These are phyloP conservation scores for Nannochloropsis oceanica DNA, from an alignment of 108 stramenopile species.

Conservation along the genomic window DNA sequence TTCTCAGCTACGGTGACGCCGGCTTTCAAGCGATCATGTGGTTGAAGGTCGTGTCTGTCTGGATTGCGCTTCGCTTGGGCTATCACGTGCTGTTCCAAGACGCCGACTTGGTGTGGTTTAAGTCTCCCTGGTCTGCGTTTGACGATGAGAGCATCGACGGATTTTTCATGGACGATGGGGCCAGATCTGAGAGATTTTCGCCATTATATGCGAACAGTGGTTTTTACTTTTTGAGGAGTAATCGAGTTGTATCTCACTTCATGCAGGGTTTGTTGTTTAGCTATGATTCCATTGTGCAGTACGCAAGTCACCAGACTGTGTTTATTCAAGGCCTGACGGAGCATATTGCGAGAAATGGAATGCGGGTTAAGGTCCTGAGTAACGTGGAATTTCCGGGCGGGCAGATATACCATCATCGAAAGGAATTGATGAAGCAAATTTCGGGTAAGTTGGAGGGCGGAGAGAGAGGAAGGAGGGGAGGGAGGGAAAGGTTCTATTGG, in stretches of 20 bases:
- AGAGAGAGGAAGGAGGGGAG: background rate
- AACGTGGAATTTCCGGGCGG: conserved; percentile 46
- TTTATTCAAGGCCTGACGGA: conserved; percentile 1
- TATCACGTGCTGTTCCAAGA: background rate
- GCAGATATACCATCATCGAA: conserved; percentile 36
- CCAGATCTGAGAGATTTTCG: conserved; percentile 33
- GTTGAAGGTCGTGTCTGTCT: conserved; percentile 56
- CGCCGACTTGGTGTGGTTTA: conserved; percentile 43
- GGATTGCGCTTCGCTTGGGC: conserved; percentile 41
- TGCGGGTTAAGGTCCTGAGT: conserved; percentile 49
- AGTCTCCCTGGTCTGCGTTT: conserved; percentile 48
- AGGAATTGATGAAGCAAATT: conserved; percentile 37
- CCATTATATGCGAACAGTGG: conserved; percentile 59
- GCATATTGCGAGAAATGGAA: conserved; percentile 42
- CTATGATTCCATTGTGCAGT: conserved; percentile 1
- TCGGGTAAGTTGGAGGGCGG: background rate
- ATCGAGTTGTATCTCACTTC: background rate
- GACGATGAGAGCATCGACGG: conserved; percentile 49
- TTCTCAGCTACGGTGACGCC: conserved; percentile 51
- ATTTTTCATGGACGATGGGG: conserved; percentile 77
- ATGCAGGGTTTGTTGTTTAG: background rate
- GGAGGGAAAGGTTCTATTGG: background rate
- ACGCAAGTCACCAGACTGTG: conserved; percentile 6
- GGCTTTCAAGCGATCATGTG: conserved; percentile 59
- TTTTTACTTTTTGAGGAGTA: conserved; percentile 61